These are phyloP conservation scores for Paramecium sexaurelia DNA, from an alignment of 73 alveolate species.

Conservation along the genomic window DNA sequence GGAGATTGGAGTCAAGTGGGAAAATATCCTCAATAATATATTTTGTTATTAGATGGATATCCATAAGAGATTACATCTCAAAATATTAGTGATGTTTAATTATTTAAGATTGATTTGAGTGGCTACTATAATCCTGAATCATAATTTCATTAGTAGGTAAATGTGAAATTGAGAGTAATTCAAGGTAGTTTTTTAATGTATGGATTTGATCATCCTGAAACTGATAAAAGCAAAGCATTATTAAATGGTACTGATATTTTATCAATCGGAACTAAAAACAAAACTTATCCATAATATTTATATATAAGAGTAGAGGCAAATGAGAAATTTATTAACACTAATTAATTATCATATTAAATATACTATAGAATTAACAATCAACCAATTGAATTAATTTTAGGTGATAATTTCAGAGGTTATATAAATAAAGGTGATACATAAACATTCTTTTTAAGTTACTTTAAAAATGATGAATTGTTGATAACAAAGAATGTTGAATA, in stretches of 20 bases:
- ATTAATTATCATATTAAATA: not conserved
- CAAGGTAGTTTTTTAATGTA: not conserved
- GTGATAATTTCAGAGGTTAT: not conserved
- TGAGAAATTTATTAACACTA: not conserved
- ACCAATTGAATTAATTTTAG: not conserved
- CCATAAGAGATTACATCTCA: not conserved
- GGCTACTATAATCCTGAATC: too few species aligned
- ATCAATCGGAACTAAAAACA: not conserved
- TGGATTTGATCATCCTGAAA: constrained; percentile 31
- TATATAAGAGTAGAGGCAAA: not conserved
- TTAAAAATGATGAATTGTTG: not conserved
- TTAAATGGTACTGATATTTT: not conserved
- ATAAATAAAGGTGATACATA: not conserved
- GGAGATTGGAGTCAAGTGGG: not conserved
- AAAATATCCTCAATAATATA: not conserved
- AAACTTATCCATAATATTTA: not conserved
- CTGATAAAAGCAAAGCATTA: not conserved
- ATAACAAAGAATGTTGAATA: not conserved
- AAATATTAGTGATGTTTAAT: not conserved
- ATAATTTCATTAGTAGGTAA: not conserved
- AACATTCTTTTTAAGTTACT: not conserved
- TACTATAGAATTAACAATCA: not conserved
- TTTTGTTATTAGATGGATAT: not conserved
- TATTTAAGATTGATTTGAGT: constrained; percentile 17
- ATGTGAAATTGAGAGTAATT: not conserved